Evolutionary conservation across 495 filamentous ascomycete species (phyloP), one percentile per base, ranked within the genome.

Genomic region (Lophium mytilinum): DNA sequence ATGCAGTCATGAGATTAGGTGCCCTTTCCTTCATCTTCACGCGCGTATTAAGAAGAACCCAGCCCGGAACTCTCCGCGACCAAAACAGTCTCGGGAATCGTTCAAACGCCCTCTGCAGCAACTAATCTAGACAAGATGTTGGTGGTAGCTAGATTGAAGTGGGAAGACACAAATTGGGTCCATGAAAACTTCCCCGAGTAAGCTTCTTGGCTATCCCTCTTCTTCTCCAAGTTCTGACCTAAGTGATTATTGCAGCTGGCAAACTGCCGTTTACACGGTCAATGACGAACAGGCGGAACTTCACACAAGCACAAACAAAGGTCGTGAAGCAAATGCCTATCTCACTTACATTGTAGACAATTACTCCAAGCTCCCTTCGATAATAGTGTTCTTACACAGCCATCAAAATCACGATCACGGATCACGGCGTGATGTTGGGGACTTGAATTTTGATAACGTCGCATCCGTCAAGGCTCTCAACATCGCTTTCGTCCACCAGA

Each of bases 331-430:
- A 33, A 70, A 75, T n/a, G 72, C 71, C 34, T 78, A 78, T 61
- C 72, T 78, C 17, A 71, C 75, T 56, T 78, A 71, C 58, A 68
- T 78, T 37, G 62, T 78, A 56, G 73, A 78, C 36, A 72, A 78
- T 54, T 78, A 78, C 55, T 46, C 75, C 53, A 66, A 73, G 48
- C 72, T 78, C 50, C 74, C 75, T 10, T 55, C 62, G 0, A 61
- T 68, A 5, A 69, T 75, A 14, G 63, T 73, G 19, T 78, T 78
- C 71, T 58, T 78, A 3, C 75, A 78, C 66, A 43, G 55, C 35
- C 55, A 57, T 52, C 55, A 17, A 42, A 57, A 57, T 17, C 55
- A 57, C 36, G 34, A 57, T 15, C 55, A 57, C 39, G 55, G 55
- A 33, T 39, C 55, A 36, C 24, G n/a, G n/a, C 50, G 50, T 35